A percentile compares a stretch with the other conserved stretches of the same genome.
Conservation (phyloP, 108 stramenopile species). For the Mayamaea pseudoterrestris region DNA sequence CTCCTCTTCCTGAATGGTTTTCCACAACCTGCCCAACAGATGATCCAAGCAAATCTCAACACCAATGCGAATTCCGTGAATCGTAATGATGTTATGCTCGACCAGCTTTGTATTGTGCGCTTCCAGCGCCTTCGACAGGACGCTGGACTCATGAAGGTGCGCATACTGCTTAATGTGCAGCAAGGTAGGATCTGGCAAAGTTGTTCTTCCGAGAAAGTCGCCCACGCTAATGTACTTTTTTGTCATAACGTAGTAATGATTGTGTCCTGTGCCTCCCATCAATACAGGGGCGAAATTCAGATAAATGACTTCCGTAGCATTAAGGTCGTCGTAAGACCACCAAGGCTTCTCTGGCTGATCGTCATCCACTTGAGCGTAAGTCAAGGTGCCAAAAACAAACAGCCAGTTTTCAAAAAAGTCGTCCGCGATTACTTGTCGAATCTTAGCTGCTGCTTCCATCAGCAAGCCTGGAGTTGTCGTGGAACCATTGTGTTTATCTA, state of each 20-base stretch:
- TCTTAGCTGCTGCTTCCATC: slow-evolving; percentile 6
- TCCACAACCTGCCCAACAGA: slow-evolving; percentile 18
- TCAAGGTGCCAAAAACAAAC: slow-evolving; percentile 27
- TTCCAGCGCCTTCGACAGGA: slow-evolving; percentile 4
- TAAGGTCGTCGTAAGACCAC: background rate
- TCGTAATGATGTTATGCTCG: slow-evolving; percentile 15
- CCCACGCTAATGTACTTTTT: slow-evolving; percentile 23
- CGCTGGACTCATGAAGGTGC: background rate
- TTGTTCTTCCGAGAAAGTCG: slow-evolving; percentile 19
- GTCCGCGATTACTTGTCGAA: slow-evolving; percentile 17
- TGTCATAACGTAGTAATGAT: slow-evolving; percentile 13
- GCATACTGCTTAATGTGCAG: slow-evolving; percentile 10
- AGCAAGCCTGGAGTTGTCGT: slow-evolving; percentile 10
- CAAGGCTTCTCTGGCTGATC: slow-evolving; percentile 4
- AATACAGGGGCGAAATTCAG: slow-evolving; percentile 23
- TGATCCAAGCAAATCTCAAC: slow-evolving; percentile 30
- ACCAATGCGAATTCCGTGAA: slow-evolving; percentile 22
- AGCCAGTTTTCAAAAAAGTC: slow-evolving; percentile 18
- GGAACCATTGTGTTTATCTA: background rate
- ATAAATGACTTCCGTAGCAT: slow-evolving; percentile 12
- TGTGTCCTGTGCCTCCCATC: slow-evolving; percentile 12
- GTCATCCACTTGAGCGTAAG: slow-evolving; percentile 11
- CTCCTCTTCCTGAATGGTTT: slow-evolving; percentile 8
- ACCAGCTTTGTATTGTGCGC: slow-evolving; percentile 11
- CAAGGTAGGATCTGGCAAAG: slow-evolving; percentile 18